Conservation (phyloP, 306 rosid species). For the Oemleria cerasiformis region DNA sequence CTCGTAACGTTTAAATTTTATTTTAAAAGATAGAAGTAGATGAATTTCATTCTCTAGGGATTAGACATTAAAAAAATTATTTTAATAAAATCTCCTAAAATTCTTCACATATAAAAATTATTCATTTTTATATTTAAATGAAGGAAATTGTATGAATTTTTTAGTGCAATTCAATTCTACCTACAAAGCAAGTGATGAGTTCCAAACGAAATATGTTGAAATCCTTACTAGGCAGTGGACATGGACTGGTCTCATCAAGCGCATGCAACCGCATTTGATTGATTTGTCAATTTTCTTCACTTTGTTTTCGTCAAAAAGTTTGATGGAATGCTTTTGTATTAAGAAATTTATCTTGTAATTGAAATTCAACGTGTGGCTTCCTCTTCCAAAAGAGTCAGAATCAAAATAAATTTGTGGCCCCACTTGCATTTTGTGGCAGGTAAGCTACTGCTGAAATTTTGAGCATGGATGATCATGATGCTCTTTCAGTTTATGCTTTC, state of each 20-base stretch:
- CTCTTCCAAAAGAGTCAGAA: not conserved
- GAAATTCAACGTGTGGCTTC: not conserved
- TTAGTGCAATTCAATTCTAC: no score
- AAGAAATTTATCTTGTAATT: not conserved
- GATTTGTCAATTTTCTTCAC: not conserved
- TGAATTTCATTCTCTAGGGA: no score
- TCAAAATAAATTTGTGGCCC: not conserved
- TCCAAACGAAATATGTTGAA: no score
- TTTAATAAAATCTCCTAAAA: no score
- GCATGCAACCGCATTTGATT: not conserved
- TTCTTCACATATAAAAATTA: no score
- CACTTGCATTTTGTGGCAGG: slow-evolving; percentile 13
- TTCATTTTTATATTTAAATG: no score
- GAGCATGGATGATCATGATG: not conserved
- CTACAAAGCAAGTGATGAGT: no score
- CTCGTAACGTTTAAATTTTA: no score
- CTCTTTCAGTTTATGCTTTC: not conserved
- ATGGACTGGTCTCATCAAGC: not conserved
- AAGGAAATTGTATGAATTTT: no score
- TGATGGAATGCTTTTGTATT: not conserved
- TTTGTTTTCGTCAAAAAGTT: not conserved
- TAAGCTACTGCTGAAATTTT: slow-evolving; percentile 15
- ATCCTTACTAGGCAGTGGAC: no score
- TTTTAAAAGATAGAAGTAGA: no score
- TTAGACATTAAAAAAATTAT: no score